Conservation (phyloP, 768 basidiomycete species). For the Suillus alpinus region DNA sequence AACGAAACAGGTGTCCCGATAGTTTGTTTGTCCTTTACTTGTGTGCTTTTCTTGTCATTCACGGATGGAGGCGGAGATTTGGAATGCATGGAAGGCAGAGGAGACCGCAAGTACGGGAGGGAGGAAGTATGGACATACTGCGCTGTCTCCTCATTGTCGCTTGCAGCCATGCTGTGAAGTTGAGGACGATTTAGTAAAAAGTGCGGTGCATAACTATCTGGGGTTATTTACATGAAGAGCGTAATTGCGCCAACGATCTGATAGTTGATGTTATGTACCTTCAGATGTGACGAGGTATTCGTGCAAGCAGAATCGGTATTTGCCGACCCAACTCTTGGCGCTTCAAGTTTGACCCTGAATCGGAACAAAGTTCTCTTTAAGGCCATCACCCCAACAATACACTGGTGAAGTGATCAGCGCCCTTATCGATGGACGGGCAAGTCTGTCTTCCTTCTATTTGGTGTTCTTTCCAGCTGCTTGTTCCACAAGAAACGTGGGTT, state of each 20-base stretch:
- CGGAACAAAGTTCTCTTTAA: background rate
- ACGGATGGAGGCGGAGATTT: conserved; percentile 9
- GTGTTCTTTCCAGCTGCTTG: background rate
- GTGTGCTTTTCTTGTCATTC: conserved; percentile 42
- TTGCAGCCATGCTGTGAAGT: conserved; percentile 27
- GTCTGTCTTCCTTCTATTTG: background rate
- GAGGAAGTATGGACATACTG: conserved; percentile 12
- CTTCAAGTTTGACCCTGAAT: too few species aligned
- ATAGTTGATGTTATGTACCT: background rate
- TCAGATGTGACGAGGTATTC: background rate
- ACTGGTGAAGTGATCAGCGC: background rate
- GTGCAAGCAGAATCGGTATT: background rate
- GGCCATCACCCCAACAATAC: background rate
- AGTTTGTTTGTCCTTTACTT: conserved; percentile 42
- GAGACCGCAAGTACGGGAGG: conserved; percentile 7
- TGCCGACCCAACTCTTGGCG: background rate
- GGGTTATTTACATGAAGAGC: background rate
- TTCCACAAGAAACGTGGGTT: background rate
- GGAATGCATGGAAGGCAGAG: conserved; percentile 8
- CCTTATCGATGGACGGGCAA: background rate
- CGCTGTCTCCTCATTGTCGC: conserved; percentile 26
- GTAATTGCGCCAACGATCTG: background rate
- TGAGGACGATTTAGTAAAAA: conserved; percentile 16
- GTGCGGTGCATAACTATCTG: background rate
- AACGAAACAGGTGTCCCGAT: conserved; percentile 3